Conservation (phyloP, 2,329 filamentous ascomycete genomes). For the Trichoderma sp. region DNA sequence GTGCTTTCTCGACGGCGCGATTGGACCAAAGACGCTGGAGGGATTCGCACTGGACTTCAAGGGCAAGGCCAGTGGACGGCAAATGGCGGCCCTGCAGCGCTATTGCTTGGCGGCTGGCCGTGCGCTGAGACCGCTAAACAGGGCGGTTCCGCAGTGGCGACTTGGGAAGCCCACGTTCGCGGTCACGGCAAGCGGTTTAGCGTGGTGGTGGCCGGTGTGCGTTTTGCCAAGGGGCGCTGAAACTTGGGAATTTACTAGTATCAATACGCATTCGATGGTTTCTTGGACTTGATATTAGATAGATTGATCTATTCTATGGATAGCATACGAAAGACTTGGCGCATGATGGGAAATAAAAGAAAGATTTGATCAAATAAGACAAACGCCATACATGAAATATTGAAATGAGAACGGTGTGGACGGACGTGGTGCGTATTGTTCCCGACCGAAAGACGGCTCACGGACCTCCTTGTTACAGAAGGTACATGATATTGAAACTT, state of each 20-base stretch:
- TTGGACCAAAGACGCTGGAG: not conserved
- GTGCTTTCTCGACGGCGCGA: not conserved
- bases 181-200: not conserved
- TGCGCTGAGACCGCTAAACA: not conserved
- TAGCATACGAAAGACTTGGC: not conserved
- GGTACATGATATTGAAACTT: not conserved
- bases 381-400: not conserved
- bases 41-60: not conserved
- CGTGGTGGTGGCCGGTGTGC: not conserved
- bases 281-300: too few relatives aligned
- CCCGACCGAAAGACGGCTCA: not conserved
- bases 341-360: not conserved
- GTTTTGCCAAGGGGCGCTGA: not conserved
- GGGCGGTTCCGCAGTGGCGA: not conserved
- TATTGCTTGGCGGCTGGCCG: not conserved
- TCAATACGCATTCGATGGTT: too few relatives aligned
- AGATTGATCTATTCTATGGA: too few relatives aligned
- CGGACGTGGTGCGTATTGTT: too few relatives aligned
- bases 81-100: not conserved
- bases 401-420: not conserved
- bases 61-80: not conserved
- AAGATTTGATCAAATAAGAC: not conserved
- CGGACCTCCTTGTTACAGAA: slow-evolving; percentile 5
- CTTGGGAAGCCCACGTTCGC: not conserved
- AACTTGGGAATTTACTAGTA: not conserved